Conservation (phyloP, 2,329 filamentous ascomycete genomes). For the Trichoderma arundinaceum region DNA sequence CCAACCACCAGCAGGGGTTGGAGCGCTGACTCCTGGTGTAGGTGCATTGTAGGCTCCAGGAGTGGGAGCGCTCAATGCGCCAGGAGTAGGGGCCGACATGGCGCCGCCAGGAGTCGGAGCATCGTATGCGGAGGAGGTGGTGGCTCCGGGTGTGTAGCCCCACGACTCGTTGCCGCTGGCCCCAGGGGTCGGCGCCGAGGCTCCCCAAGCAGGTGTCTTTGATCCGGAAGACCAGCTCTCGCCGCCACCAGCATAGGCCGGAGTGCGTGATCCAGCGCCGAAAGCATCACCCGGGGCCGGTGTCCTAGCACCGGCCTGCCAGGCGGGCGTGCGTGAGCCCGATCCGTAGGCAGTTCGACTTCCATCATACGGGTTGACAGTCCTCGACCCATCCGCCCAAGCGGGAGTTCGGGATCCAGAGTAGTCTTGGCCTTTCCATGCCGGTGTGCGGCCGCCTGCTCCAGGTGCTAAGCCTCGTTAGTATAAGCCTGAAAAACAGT, state of each 20-base stretch:
- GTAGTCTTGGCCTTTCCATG: constrained; percentile 62
- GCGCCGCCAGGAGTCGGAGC: constrained; percentile 69
- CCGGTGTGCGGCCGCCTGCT: constrained; percentile 64
- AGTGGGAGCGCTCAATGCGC: constrained; percentile 70
- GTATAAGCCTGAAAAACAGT: constrained; percentile 18
- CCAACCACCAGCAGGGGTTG: constrained; percentile 71
- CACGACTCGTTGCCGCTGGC: constrained; percentile 64
- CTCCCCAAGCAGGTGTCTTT: constrained; percentile 77
- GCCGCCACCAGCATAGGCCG: constrained; percentile 61
- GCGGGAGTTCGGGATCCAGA: constrained; percentile 70
- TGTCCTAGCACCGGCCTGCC: constrained; percentile 79
- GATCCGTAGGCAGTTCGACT: constrained; percentile 79
- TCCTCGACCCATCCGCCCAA: constrained; percentile 71
- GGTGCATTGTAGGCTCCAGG: constrained; percentile 71
- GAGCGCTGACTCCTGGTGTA: constrained; percentile 67
- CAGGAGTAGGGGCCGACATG: constrained; percentile 65
- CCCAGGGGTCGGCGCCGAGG: constrained; percentile 63
- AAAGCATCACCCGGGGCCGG: constrained; percentile 66
- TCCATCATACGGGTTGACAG: constrained; percentile 73
- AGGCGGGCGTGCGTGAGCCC: constrained; percentile 74
- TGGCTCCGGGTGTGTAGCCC: constrained; percentile 62
- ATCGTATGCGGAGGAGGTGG: constrained; percentile 63
- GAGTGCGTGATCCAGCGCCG: constrained; percentile 70
- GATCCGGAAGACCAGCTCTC: constrained; percentile 71
- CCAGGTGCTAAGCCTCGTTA: constrained; percentile 56